Base-by-base conservation (phyloP, 106 monocot species). In the Dioscorea zingiberensis region DNA sequence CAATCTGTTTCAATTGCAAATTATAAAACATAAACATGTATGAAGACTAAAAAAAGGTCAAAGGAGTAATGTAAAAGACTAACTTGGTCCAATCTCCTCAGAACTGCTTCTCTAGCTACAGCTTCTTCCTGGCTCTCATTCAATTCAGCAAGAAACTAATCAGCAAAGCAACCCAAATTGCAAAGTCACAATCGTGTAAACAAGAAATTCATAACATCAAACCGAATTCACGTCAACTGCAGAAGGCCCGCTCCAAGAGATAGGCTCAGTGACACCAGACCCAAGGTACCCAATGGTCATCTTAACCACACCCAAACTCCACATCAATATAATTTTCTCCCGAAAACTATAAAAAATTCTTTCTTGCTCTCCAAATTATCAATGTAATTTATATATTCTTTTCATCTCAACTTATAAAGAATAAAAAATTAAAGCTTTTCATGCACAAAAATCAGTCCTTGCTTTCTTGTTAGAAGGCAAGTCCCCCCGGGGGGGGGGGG, bases 201-300 rank as follows among this genome's bases (percentile, higher is more conserved):
- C 29, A 63, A 32, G 3, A 16, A 69, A 54, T 19, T 27, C 24
- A 64, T 47, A 23, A 27, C 63, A 72, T 24, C 13, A 23, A 62
- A 44, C 44, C 62, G 18, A 48, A 44, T 53, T 7, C 48, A 83
- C 62, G 71, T 97, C 95, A 26, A 68, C 70, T 56, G 91, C 95
- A 15, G 85, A 66, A 4, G 95, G 95, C 7, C 91, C 91, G 55
- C 76, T 67, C 49, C 80, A 74, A 0, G 95, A 91, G 32, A 97
- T 88, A 4, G 95, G 95, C 59, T 91, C 95, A 45, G 88, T 88
- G 56, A 97, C 95, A n/a, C n/a, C n/a, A n/a, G n/a, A n/a, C 25
- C 95, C 95, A 64, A 97, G 87, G 29, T 85, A 30, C 18, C 82
- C 73, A 67, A 80, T 78, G 64, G 25, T 66, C 46, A 25, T 53